Conservation (phyloP, 2,329 filamentous ascomycete genomes). For the Scleromitrula shiraiana region DNA sequence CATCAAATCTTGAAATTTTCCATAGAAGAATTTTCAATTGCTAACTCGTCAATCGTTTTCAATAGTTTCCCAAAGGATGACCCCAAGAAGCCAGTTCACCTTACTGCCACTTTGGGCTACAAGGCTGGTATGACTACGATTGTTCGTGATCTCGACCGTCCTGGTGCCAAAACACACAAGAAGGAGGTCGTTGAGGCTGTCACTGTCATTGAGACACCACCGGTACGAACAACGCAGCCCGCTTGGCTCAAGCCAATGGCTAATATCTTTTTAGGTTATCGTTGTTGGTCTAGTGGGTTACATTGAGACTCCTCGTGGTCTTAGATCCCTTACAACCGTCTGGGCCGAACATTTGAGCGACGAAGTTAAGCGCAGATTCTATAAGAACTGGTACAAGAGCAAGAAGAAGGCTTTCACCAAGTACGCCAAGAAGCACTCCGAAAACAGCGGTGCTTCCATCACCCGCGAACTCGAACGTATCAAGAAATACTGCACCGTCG, state of each 20-base stretch:
- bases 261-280: conserved; percentile 82
- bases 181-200: conserved; percentile 91
- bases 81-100: conserved; percentile 98
- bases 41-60: conserved; percentile 10
- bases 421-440: conserved; percentile 99
- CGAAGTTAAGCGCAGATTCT: conserved; percentile 99
- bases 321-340: conserved; percentile 97
- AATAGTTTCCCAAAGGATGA: conserved; percentile 96
- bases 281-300: conserved; percentile 99
- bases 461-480: conserved; percentile 98
- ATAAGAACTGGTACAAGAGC: conserved; percentile 99
- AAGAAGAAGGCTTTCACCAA: conserved; percentile 99
- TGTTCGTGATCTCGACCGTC: conserved; percentile 91
- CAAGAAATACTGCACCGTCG: conserved; percentile 99
- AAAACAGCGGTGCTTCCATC: conserved; percentile 82
- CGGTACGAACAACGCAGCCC: conserved; percentile 84
- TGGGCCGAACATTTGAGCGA: conserved; percentile 99
- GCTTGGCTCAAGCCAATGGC: conserved; percentile 66
- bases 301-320: conserved; percentile 99
- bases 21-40: neutral
- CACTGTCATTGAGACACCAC: conserved; percentile 84
- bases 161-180: conserved; percentile 99
- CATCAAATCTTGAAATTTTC: neutral
- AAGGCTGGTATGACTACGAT: conserved; percentile 99
- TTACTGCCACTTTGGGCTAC: conserved; percentile 97